Evolutionary conservation across 257 asterid species (phyloP), one percentile per base, ranked within the genome.

Genomic region (Apocynum venetum): DNA sequence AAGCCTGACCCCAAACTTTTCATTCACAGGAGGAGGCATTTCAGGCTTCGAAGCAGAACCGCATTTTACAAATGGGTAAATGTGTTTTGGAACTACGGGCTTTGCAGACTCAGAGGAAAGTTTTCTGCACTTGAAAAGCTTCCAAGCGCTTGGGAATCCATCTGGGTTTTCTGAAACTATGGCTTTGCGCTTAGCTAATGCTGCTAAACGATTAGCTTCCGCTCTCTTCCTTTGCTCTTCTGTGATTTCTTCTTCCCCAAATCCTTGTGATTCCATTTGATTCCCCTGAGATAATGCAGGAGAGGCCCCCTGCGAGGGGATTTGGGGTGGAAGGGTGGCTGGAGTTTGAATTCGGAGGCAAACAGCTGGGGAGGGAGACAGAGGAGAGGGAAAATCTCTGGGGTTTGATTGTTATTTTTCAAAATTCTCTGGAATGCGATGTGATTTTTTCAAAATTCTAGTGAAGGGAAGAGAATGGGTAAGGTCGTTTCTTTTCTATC

Each of bases 151-250:
- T 6, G 67, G 76, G 68, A 46, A 47, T 40, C 43, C 64, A 38
- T 11, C 4, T 10, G 76, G 71, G 47, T 47, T 47, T 5, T 53
- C 51, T 0, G 66, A 1, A 38, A 53, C 55, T 48, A 87, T 85
- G 71, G 94, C 91, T 87, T 90, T 90, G 79, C 98, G 96, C 86
- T 93, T 95, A 78, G 99, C 96, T 15, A 95, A 77, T 68, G 99
- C 99, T 0, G 94, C 96, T 41, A 87, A 88, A 51, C 96, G 96
- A 76, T 95, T 95, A 51, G 92, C 88, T 56, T 89, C 98, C 52
- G 95, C 93, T 57, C 98, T 89, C 46, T 80, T 82, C 35, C 96
- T 83, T 75, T 95, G 98, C 73, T 88, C 97, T 64, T 91, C 97
- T 20, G 98, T 93, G 85, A 93, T 83, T 81, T 87, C 74, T 49